Evolutionary conservation across 179 eudicot species (phyloP).

Genomic region (Carnegiea gigantea): DNA sequence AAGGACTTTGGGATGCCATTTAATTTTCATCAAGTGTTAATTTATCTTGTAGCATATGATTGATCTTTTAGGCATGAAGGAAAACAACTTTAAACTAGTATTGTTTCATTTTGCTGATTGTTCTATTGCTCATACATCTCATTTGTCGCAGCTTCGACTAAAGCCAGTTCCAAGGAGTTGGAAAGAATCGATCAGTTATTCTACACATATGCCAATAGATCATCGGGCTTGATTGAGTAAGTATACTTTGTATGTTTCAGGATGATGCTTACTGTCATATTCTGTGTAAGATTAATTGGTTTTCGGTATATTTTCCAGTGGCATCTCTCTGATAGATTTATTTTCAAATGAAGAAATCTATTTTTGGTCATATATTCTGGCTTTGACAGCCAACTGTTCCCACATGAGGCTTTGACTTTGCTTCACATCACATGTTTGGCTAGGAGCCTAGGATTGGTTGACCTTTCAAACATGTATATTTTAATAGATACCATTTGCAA

Average conservation of each 20-base stretch:
- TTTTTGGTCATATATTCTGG: neutral
- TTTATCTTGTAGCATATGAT: neutral
- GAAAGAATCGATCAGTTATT: slow-evolving; percentile 80
- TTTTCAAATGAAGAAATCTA: neutral
- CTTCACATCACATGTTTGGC: slow-evolving; percentile 4
- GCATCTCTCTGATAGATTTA: neutral
- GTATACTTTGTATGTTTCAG: slow-evolving; percentile 20
- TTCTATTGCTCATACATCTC: neutral
- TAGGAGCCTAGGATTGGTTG: neutral
- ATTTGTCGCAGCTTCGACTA: slow-evolving; percentile 60
- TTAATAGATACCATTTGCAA: neutral
- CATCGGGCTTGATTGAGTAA: slow-evolving; percentile 78
- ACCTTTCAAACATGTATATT: neutral
- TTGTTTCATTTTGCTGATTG: neutral
- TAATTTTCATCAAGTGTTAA: neutral
- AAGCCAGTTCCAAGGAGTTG: slow-evolving; percentile 76
- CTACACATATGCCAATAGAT: slow-evolving; percentile 58
- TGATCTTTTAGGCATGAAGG: neutral
- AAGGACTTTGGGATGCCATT: neutral
- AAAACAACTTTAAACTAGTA: neutral
- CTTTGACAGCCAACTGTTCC: neutral
- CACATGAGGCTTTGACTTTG: neutral
- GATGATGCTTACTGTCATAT: neutral
- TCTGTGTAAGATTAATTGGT: too few species aligned
- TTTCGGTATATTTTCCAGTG: too few species aligned